Evolutionary conservation across 2,329 filamentous ascomycete species (phyloP).

Genomic region (Fusarium solani-melongenae): DNA sequence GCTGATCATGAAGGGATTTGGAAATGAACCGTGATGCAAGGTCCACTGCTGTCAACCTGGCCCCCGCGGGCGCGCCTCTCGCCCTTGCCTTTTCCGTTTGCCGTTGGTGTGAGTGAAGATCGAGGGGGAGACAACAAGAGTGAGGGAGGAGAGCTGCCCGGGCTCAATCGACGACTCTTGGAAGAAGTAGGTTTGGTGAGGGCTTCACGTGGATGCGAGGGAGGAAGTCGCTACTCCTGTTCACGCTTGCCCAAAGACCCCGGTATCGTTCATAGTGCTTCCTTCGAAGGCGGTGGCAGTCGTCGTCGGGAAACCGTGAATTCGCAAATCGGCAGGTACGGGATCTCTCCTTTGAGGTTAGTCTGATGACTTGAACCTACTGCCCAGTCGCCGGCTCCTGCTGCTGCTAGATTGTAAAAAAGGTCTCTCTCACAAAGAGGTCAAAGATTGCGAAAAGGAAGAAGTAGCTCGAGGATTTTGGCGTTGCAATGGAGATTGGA

Average conservation of each 20-base stretch:
- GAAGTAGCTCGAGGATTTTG: not conserved
- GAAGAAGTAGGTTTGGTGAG: not conserved
- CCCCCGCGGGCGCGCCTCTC: conserved; percentile 17
- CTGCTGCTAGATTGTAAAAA: not conserved
- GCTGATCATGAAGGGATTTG: conserved; percentile 43
- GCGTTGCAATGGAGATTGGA: conserved; percentile 11
- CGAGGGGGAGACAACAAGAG: conserved; percentile 11
- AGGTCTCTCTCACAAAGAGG: not conserved
- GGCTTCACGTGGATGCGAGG: not conserved
- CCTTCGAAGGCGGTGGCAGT: not conserved
- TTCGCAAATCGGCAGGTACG: conserved; percentile 11
- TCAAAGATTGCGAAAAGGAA: conserved; percentile 2
- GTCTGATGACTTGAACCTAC: conserved; percentile 9
- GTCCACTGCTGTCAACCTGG: conserved; percentile 39
- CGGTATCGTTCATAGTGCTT: conserved; percentile 9
- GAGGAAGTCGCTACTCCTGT: conserved; percentile 2
- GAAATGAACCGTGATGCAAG: conserved; percentile 42
- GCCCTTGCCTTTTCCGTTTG: conserved; percentile 20
- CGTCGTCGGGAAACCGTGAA: conserved; percentile 6
- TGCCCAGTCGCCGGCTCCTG: not conserved
- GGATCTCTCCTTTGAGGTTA: conserved; percentile 10
- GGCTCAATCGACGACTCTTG: not conserved
- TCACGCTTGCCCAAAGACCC: conserved; percentile 5
- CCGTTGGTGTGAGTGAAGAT: conserved; percentile 19
- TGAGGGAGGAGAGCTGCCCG: not conserved